phyloP scores from a whole-genome alignment of 768 basidiomycete species.

The Termitomyces sp. region DNA sequence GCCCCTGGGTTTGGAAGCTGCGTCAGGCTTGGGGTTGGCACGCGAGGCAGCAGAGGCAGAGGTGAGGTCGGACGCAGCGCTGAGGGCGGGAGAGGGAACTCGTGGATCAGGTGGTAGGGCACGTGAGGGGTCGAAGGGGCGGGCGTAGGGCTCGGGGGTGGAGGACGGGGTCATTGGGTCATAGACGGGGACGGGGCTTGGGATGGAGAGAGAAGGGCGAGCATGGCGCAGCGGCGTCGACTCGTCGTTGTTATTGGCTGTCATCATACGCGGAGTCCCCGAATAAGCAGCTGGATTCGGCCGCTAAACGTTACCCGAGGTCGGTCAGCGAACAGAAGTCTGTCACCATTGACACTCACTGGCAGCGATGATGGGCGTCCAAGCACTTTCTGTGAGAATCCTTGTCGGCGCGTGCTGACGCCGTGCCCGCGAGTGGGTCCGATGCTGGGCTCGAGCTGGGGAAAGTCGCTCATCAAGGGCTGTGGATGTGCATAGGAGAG shows the following conservation, averaged over 20 bases:
- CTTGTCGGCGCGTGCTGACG: slow-evolving; percentile 42
- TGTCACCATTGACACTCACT: slow-evolving; percentile 16
- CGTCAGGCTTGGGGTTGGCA: slow-evolving; percentile 3
- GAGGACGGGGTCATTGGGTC: slow-evolving; percentile 46
- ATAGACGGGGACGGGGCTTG: slow-evolving; percentile 33
- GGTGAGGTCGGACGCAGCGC: slow-evolving; percentile 39
- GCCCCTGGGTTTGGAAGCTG: slow-evolving; percentile 34
- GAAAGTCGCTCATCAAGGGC: slow-evolving; percentile 23
- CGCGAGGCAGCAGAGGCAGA: slow-evolving; percentile 51
- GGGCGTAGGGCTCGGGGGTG: slow-evolving; percentile 46
- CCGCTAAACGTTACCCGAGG: slow-evolving; percentile 16
- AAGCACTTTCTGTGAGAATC: background rate
- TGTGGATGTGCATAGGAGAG: slow-evolving; percentile 23
- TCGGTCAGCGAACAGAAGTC: background rate
- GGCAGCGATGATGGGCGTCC: slow-evolving; percentile 14
- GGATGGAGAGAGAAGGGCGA: slow-evolving; percentile 30
- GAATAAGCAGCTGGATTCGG: slow-evolving; percentile 32
- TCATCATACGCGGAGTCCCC: slow-evolving; percentile 37
- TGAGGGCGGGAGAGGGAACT: slow-evolving; percentile 62
- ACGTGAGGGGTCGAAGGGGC: slow-evolving; percentile 44
- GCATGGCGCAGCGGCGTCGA: slow-evolving; percentile 32
- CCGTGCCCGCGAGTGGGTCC: slow-evolving; percentile 44
- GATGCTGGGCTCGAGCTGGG: slow-evolving; percentile 49
- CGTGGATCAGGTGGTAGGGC: slow-evolving; percentile 39
- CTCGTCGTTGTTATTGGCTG: slow-evolving; percentile 32